Conservation (phyloP, 352 stramenopile genomes). For the Phytophthora foliorum region DNA sequence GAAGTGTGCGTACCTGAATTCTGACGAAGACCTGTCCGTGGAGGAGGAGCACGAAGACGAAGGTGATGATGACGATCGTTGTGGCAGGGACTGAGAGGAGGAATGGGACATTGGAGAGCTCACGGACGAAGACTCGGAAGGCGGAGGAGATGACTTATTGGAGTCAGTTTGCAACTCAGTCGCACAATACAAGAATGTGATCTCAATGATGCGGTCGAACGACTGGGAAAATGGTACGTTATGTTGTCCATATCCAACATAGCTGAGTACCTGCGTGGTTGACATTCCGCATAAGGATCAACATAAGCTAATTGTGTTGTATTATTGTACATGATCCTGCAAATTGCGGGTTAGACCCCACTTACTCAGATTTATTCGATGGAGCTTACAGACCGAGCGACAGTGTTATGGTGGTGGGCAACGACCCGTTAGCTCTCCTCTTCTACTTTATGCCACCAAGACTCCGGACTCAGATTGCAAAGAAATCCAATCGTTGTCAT, state of each 20-base stretch:
- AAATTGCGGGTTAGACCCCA: background rate
- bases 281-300: background rate
- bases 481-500: too few species aligned
- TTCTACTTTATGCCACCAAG: constrained; percentile 4
- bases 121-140: background rate
- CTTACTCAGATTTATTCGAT: constrained; percentile 2
- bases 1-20: background rate
- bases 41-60: background rate
- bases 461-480: too few species aligned
- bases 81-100: too few species aligned
- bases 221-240: too few species aligned
- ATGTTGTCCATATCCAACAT: background rate
- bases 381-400: constrained; percentile 8
- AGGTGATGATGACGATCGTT: background rate
- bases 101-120: background rate
- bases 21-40: background rate
- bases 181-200: background rate
- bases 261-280: background rate
- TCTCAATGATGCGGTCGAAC: background rate
- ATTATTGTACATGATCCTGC: background rate
- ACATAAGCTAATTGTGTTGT: background rate
- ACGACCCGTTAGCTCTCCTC: constrained; percentile 14
- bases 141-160: background rate
- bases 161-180: background rate
- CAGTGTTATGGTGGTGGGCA: background rate